Percentiles rank a stretch among this genome's conserved stretches.
Conservation (phyloP, 805 yeast species). For the Candida parachauliodes region DNA sequence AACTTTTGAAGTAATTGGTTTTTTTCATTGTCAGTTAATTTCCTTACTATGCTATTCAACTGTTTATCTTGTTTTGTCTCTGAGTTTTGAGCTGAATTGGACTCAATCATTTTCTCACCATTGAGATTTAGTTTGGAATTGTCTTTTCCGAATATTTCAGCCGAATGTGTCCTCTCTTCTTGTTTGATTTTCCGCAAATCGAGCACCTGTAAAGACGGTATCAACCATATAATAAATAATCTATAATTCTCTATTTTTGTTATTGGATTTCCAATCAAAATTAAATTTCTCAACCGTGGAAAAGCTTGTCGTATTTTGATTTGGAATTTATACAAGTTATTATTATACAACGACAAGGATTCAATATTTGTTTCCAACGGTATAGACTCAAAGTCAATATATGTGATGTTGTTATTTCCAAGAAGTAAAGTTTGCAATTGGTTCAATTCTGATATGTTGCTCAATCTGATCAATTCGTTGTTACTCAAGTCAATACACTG, state of each 20-base stretch:
- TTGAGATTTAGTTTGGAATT: conserved; percentile 3
- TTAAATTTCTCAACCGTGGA: conserved; percentile 43
- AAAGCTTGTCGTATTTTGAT: conserved; percentile 33
- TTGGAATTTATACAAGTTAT: conserved; percentile 44
- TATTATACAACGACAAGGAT: conserved; percentile 50
- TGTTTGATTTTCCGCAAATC: conserved; percentile 65
- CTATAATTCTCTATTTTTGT: conserved; percentile 53
- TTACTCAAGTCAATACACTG: conserved; percentile 71
- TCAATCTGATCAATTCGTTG: conserved; percentile 60
- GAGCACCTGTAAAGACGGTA: conserved; percentile 61
- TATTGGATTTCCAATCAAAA: conserved; percentile 59
- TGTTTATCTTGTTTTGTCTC: conserved; percentile 13
- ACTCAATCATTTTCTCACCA: conserved; percentile 2
- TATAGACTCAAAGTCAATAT: conserved; percentile 27
- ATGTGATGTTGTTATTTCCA: conserved; percentile 57
- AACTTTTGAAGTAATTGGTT: conserved; percentile 50
- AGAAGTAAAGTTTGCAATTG: conserved; percentile 52
- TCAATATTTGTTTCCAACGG: conserved; percentile 35
- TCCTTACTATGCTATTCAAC: conserved; percentile 35
- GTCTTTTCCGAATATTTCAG: conserved; percentile 35
- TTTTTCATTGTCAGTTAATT: conserved; percentile 54
- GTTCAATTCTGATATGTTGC: conserved; percentile 38
- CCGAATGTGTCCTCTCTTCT: conserved; percentile 47
- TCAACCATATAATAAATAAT: conserved; percentile 50
- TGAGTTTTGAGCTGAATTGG: neutral